Evolutionary conservation across 108 stramenopile species (phyloP).

Genomic region (Cyclotella atomus): DNA sequence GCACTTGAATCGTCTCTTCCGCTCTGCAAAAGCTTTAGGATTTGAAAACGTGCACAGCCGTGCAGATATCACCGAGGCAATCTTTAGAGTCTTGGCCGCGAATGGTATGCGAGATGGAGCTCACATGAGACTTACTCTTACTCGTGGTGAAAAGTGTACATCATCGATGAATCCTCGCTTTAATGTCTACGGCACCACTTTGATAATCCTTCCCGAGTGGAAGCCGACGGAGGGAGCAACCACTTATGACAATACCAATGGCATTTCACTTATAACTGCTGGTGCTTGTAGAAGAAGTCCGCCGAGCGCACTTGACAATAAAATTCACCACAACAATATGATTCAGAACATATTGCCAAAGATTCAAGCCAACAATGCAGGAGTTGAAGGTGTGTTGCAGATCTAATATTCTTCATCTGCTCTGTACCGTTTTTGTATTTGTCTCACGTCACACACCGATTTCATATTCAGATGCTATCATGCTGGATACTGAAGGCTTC

Average conservation of each 20-base stretch:
- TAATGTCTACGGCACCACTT: slow-evolving; percentile 92
- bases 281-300: slow-evolving; percentile 75
- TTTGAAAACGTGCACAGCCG: slow-evolving; percentile 85
- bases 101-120: slow-evolving; percentile 94
- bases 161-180: slow-evolving; percentile 91
- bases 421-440: no score
- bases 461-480: slow-evolving; percentile 91
- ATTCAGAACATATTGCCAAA: slow-evolving; percentile 95
- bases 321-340: slow-evolving; percentile 81
- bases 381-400: no score
- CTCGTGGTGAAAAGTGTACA: slow-evolving; percentile 91
- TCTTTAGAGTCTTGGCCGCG: slow-evolving; percentile 90
- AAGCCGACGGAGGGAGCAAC: slow-evolving; percentile 90
- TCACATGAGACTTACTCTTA: slow-evolving; percentile 91
- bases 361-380: slow-evolving; percentile 92
- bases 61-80: slow-evolving; percentile 82
- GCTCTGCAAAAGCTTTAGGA: slow-evolving; percentile 90
- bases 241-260: slow-evolving; percentile 88
- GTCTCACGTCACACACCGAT: no score
- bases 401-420: no score
- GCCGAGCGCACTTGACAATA: slow-evolving; percentile 84
- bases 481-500: slow-evolving; percentile 92
- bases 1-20: slow-evolving; percentile 85
- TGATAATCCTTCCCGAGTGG: slow-evolving; percentile 92
- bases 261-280: slow-evolving; percentile 85